Base-by-base conservation (phyloP, 2,329 filamentous ascomycete genomes). In the Botrytis squamosa region DNA sequence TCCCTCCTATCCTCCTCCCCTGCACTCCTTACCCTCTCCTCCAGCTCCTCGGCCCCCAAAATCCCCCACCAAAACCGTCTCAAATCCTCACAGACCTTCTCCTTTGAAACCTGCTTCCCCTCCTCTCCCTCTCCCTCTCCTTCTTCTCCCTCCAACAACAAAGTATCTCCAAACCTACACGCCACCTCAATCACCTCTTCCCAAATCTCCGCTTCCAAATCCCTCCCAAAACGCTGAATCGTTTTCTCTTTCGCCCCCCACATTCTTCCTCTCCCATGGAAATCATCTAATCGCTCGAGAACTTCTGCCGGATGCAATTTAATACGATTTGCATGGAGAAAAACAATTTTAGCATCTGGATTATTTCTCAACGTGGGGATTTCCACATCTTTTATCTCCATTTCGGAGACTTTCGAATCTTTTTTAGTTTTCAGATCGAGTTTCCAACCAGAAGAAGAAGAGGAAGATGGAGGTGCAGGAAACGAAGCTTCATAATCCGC, bases 51-150 rank as follows among this genome's bases (percentile, higher is more conserved):
- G 3, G 55, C 25, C n/a, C 42, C 49, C 44, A 73, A 20, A 33
- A 73, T 38, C 20, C 36, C 18, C 71, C 71, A 73, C 71, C 71
- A 73, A 63, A 73, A 73, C 33, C 71, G 44, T n/a, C 65, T 63
- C 36, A 73, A 44, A 42, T 70, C 66, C 55, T 40, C 65, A 57
- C 71, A 73, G 3, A 70, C 40, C 44, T 8, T 57, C 52, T 57
- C 52, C 16, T 57, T 57, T 16, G n/a, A 29, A 57, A 29, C 25
- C 52, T 57, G 49, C 12, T 55, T 55, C 2, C 12, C 12, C 12
- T 49, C 38, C 42, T 59, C 59, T 4, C n/a, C 12, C 4, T 59
- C 59, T 73, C 44, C 9, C 42, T 38, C 16, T 55, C 36, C 36
- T 22, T 62, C 22, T 55, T 42, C 36, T 29, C 38, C 9, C 4